Base-by-base conservation (phyloP, 2,329 filamentous ascomycete genomes). In the Periconia digitata region DNA sequence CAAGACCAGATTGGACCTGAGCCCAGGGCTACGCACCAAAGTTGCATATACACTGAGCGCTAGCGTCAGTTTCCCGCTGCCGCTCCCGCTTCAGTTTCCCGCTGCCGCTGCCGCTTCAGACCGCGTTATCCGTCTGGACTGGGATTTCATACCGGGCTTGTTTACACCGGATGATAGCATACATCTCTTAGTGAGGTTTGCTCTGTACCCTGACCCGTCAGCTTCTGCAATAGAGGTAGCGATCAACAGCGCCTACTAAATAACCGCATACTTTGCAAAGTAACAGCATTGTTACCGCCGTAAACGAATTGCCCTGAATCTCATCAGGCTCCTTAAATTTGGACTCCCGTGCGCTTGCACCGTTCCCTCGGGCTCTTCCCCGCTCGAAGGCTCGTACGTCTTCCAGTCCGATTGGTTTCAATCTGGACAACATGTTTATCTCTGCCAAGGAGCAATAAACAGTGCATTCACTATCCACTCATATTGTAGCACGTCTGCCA, bases 401-500 rank as follows among this genome's bases (percentile, higher is more conserved):
- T 32, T 32, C 27, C 27, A 10, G 8, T 10, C 8, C 10, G 12
- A 32, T 32, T 38, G 35, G 35, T 18, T 18, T 38, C 16, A 34
- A 23, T 23, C 17, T 24, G 17, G 6, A 6, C 39, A 8, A 6
- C 23, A 23, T 41, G 3, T 23, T 22, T 23, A 16, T 41, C 8
- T 6, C 5, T 41, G 7, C 18, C 18, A 27, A 32, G 8, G 27
- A 32, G 27, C 27, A 43, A 32, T 32, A 17, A 32, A 32, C 27
- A 32, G 42, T 12, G 17, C 15, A 36, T 15, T 44, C 16, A 43
- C 18, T 27, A 32, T 37, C 42, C 42, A 44, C 42, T 44, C 36
- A 32, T 44, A 32, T 32, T 44, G n/a, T n/a, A 22, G 27, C 42
- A 44, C 42, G 42, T 44, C 36, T 44, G 42, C 27, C 27, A 15